Evolutionary conservation across 164 flowering plant genomes (phyloP), one percentile per base, ranked within the genome.

Genomic region (Vitis labrusca): DNA sequence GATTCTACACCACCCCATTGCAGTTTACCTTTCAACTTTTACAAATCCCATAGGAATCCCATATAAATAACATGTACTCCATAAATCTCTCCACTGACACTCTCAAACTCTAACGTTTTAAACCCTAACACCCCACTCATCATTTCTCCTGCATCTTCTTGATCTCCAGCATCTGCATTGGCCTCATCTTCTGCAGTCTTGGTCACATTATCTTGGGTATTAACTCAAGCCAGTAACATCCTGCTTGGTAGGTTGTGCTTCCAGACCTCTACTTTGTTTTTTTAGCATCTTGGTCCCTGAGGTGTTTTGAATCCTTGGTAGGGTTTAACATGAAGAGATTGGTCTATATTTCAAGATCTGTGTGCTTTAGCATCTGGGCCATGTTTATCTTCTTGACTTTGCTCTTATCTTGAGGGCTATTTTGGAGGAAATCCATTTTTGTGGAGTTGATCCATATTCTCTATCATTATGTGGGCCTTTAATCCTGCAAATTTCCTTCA

Each of bases 271-370:
- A 7, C 29, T 72, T 79, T 68, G 76, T 69, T 62, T 73, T 80
- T 80, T 70, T 77, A 54, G 79, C 81, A 47, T 77, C 72, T 83
- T 80, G 78, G 79, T 71, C 64, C 63, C 79, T 74, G 77, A 70
- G 81, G 85, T 79, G 75, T 68, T 69, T 76, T 70, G 77, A 79
- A 74, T 76, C 76, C 58, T 32, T 65, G 68, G 74, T 76, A 74
- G 74, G 74, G 77, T 69, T 78, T 61, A 68, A 74, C 67, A 37
- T 50, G 65, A 44, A 76, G 65, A 47, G 67, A 76, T 77, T 82
- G 77, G 77, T 72, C 63, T 47, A n/a, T 57, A 23, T 68, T 67
- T 75, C 53, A 72, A 73, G 89, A 85, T 82, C 83, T 84, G 73
- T 62, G 16, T 73, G 76, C 59, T 69, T 68, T 77, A 65, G 53